These are phyloP conservation scores for Metschnikowia amazonensis DNA, from an alignment of 805 yeast genomes.

Conservation along the genomic window DNA sequence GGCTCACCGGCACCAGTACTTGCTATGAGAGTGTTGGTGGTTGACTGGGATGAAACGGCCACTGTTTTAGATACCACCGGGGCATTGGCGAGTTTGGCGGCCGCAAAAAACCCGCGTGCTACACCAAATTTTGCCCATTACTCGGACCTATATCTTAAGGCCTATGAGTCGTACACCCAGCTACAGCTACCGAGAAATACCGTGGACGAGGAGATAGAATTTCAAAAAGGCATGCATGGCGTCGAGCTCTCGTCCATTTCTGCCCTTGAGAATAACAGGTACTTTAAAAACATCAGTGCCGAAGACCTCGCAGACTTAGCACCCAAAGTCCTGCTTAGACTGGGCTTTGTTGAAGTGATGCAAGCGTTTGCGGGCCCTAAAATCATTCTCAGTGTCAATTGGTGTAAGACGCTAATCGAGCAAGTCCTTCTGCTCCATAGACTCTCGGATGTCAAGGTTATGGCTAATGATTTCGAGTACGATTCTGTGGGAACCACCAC, in stretches of 20 bases:
- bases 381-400: conserved; percentile 54
- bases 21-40: conserved; percentile 21
- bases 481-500: conserved; percentile 24
- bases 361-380: conserved; percentile 29
- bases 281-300: conserved; percentile 42
- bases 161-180: conserved; percentile 28
- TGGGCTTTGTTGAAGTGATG: conserved; percentile 39
- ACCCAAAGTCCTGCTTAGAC: conserved; percentile 31
- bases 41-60: conserved; percentile 69
- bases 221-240: conserved; percentile 40
- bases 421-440: conserved; percentile 25
- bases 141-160: conserved; percentile 38
- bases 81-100: conserved; percentile 48
- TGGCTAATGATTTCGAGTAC: conserved; percentile 51
- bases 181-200: conserved; percentile 9
- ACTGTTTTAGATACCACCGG: conserved; percentile 53
- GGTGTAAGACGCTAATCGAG: conserved; percentile 51
- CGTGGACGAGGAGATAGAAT: conserved; percentile 41
- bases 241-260: conserved; percentile 50
- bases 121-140: conserved; percentile 42
- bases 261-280: conserved; percentile 33
- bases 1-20: background rate
- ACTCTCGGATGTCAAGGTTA: conserved; percentile 25
- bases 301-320: conserved; percentile 34
- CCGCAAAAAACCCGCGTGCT: conserved; percentile 33